A percentile compares a stretch with the other conserved stretches of the same genome.
Evolutionary conservation across 2,329 filamentous ascomycete genomes (phyloP).

Genomic region (Aureobasidium mangrovei): DNA sequence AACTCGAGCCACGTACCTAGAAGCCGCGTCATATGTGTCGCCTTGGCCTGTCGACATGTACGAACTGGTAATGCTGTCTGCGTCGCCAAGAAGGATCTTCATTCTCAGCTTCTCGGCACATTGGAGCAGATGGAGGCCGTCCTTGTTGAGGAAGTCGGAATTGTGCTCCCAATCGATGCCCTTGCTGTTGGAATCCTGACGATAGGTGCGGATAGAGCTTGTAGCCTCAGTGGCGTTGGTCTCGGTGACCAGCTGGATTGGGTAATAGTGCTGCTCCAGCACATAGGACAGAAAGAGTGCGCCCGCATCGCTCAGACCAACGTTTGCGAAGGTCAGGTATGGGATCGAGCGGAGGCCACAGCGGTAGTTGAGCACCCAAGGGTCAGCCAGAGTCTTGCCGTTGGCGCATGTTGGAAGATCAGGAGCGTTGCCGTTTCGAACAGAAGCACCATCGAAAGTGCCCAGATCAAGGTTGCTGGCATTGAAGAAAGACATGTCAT

Average conservation of each 20-base stretch:
- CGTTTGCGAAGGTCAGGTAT: conserved; percentile 30
- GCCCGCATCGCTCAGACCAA: conserved; percentile 29
- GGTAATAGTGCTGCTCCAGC: conserved; percentile 31
- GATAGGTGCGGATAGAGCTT: conserved; percentile 24
- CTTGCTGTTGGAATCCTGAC: conserved; percentile 22
- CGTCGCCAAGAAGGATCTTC: conserved; percentile 2
- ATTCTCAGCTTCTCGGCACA: conserved; percentile 22
- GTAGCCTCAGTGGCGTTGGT: conserved; percentile 26
- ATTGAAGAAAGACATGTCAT: conserved; percentile 15
- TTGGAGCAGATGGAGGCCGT: conserved; percentile 28
- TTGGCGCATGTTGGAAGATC: conserved; percentile 14
- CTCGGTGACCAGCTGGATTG: conserved; percentile 28
- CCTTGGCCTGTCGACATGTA: background rate
- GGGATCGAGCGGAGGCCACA: conserved; percentile 33
- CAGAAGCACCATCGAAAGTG: background rate
- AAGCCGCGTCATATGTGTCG: background rate
- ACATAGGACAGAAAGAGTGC: conserved; percentile 35
- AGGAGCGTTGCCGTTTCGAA: background rate
- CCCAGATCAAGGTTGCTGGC: conserved; percentile 10
- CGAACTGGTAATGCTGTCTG: conserved; percentile 11
- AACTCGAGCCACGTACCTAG: background rate
- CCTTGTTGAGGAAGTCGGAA: conserved; percentile 22
- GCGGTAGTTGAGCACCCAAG: conserved; percentile 19
- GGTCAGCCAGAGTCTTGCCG: conserved; percentile 16
- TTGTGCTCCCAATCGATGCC: conserved; percentile 30